Conservation (phyloP, 1,284 basidiomycete species). For the Trichosporon sp. region DNA sequence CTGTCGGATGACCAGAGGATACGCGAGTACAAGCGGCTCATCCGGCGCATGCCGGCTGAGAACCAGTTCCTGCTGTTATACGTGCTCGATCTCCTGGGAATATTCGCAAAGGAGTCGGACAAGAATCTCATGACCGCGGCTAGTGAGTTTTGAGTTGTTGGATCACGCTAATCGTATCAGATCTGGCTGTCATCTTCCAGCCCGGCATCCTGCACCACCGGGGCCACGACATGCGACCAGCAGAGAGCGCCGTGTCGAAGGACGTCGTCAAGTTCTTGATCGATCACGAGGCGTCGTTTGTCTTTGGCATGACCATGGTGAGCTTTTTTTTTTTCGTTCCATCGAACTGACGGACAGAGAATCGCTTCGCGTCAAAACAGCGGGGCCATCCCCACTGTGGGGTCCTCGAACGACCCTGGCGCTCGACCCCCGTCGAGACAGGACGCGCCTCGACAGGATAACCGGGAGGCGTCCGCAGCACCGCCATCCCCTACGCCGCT, state of each 20-base stretch:
- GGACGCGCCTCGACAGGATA: neutral
- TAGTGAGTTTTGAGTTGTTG: slow-evolving; percentile 63
- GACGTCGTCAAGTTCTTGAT: slow-evolving; percentile 93
- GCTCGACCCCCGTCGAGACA: neutral
- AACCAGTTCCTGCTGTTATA: slow-evolving; percentile 95
- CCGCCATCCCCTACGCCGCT: slow-evolving; percentile 3
- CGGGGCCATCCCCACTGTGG: neutral
- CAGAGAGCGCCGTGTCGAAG: slow-evolving; percentile 84
- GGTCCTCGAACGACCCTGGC: neutral
- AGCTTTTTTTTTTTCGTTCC: neutral
- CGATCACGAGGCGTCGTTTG: slow-evolving; percentile 57
- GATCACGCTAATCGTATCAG: slow-evolving; percentile 57
- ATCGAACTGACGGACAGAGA: neutral
- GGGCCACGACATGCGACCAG: slow-evolving; percentile 74
- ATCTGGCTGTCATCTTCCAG: slow-evolving; percentile 91
- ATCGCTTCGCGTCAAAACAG: slow-evolving; percentile 14
- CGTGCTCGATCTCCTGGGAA: slow-evolving; percentile 90
- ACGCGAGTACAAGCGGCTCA: slow-evolving; percentile 77
- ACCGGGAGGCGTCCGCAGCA: neutral
- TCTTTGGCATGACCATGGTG: slow-evolving; percentile 52
- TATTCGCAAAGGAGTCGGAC: slow-evolving; percentile 86
- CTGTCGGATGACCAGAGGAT: slow-evolving; percentile 66
- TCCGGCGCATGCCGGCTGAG: slow-evolving; percentile 77
- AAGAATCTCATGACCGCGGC: slow-evolving; percentile 94
- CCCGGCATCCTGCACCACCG: slow-evolving; percentile 89